Conservation (phyloP, 2,329 filamentous ascomycete genomes). For the Ceratocystis albifundus region DNA sequence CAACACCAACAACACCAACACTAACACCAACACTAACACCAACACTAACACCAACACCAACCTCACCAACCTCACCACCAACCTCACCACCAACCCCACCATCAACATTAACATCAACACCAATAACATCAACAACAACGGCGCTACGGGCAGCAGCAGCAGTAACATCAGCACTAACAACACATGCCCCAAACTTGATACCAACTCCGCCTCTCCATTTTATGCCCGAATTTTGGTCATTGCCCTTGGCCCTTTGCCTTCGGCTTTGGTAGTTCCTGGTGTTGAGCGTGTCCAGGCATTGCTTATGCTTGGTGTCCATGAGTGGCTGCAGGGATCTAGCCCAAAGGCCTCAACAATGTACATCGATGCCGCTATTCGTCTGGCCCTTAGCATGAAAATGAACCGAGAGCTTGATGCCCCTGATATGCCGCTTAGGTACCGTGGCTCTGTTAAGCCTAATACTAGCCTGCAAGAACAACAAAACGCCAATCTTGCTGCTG, state of each 20-base stretch:
- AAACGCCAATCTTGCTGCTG: constrained; percentile 39
- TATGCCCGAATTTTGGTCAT: constrained; percentile 49
- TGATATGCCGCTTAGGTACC: constrained; percentile 5
- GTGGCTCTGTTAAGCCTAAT: constrained; percentile 12
- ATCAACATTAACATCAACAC: no score
- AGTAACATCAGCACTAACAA: background rate
- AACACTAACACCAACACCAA: no score
- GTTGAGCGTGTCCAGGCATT: constrained; percentile 55
- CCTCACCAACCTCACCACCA: no score
- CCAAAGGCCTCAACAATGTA: constrained; percentile 34
- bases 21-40: background rate
- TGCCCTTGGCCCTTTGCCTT: constrained; percentile 39
- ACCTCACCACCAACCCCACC: no score
- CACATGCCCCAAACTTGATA: constrained; percentile 32
- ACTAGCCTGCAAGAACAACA: constrained; percentile 9
- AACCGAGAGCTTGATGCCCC: constrained; percentile 15
- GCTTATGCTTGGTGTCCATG: constrained; percentile 59
- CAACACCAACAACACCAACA: no score
- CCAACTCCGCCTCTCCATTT: constrained; percentile 49
- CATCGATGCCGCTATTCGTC: constrained; percentile 51
- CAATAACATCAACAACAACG: background rate
- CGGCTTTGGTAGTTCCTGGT: constrained; percentile 40
- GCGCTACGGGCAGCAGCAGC: no score
- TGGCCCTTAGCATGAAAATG: constrained; percentile 48
- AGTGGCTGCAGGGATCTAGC: constrained; percentile 61